Evolutionary conservation across 169 alveolate species (phyloP).

Genomic region (Plasmodium sp.): DNA sequence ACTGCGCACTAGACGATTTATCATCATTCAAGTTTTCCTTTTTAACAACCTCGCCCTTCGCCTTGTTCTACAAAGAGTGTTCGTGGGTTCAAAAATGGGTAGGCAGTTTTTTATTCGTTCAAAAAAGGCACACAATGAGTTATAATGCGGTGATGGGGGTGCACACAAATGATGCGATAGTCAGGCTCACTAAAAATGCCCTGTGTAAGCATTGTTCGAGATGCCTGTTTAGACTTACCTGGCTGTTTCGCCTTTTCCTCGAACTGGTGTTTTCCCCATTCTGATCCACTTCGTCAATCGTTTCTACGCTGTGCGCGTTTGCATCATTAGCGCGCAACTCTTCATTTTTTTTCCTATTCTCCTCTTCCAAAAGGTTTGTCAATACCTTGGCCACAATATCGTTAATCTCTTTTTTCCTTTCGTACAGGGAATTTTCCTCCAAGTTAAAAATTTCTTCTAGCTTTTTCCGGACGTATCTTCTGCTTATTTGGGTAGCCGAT

Average conservation of each 20-base stretch:
- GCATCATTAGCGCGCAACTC: neutral
- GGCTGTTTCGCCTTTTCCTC: neutral
- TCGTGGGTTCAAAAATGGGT: neutral
- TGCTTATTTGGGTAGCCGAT: conserved; percentile 66
- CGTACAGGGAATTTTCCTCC: conserved; percentile 49
- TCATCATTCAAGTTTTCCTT: conserved; percentile 34
- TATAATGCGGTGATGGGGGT: neutral
- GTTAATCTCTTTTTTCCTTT: conserved; percentile 73
- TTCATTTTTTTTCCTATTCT: conserved; percentile 22
- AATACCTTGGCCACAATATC: conserved; percentile 54
- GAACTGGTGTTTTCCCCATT: neutral
- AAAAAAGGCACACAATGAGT: neutral
- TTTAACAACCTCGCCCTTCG: neutral
- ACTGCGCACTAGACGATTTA: conserved; percentile 5
- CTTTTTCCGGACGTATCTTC: conserved; percentile 61
- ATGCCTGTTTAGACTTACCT: neutral
- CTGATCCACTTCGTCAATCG: conserved; percentile 10
- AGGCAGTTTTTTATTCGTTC: neutral
- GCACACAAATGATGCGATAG: neutral
- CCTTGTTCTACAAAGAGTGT: neutral
- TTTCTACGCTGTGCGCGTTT: conserved; percentile 1
- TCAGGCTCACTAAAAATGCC: neutral
- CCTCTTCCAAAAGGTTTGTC: conserved; percentile 61
- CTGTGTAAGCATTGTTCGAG: neutral
- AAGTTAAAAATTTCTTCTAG: conserved; percentile 70